Evolutionary conservation across 306 rosid species (phyloP).

Genomic region (Gastrolobium villosum): DNA sequence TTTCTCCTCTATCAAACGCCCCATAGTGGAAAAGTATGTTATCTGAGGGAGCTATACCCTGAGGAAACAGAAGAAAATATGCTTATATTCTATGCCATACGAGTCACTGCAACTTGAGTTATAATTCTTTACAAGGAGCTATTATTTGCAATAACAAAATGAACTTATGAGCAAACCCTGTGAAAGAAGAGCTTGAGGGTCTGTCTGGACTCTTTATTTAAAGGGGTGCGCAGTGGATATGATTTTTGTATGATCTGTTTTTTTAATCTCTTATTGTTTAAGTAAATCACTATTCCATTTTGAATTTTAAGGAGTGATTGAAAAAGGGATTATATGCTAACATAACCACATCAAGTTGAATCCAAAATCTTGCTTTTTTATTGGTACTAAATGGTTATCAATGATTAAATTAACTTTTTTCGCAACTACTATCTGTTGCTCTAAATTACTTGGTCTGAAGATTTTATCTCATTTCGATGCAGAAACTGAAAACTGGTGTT

Average conservation of each 20-base stretch:
- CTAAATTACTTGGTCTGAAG: background rate
- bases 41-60: background rate
- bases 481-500: slow-evolving; percentile 73
- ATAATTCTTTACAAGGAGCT: background rate
- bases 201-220: background rate
- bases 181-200: background rate
- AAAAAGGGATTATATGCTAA: background rate
- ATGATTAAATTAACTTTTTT: background rate
- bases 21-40: background rate
- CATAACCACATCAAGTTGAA: slow-evolving; percentile 4
- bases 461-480: slow-evolving; percentile 25
- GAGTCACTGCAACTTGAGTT: background rate
- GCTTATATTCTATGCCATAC: background rate
- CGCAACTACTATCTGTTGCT: background rate
- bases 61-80: background rate
- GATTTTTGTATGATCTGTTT: background rate
- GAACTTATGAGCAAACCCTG: background rate
- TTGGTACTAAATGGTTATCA: background rate
- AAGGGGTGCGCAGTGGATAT: background rate
- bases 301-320: background rate
- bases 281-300: background rate
- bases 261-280: background rate
- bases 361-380: background rate
- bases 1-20: too few species aligned
- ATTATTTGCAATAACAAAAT: background rate